These are phyloP conservation scores for Wickerhamiella spandovensis DNA, from an alignment of 805 yeast species.

Conservation along the genomic window DNA sequence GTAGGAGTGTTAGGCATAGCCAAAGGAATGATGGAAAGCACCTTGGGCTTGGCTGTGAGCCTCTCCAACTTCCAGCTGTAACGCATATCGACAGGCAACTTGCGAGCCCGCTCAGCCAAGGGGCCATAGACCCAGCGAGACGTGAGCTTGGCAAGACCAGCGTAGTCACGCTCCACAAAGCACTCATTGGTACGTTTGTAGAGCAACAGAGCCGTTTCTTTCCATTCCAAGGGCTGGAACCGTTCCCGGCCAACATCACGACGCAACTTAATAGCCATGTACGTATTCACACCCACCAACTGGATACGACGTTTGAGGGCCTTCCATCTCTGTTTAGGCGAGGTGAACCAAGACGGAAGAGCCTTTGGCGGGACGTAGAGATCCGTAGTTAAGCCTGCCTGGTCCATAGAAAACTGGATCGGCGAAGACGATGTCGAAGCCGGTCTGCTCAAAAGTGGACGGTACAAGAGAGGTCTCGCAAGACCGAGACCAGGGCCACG, in stretches of 20 bases:
- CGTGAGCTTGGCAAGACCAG: conserved; percentile 31
- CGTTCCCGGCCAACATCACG: conserved; percentile 16
- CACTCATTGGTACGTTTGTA: conserved; percentile 70
- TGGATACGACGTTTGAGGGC: conserved; percentile 17
- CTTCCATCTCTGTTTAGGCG: conserved; percentile 17
- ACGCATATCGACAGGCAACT: conserved; percentile 43
- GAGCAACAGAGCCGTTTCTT: conserved; percentile 65
- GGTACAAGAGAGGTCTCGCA: neutral
- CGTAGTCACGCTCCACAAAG: conserved; percentile 49
- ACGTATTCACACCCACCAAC: conserved; percentile 17
- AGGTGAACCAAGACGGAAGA: conserved; percentile 17
- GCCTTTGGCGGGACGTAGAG: conserved; percentile 28
- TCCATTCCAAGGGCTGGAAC: conserved; percentile 52
- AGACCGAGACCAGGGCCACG: neutral
- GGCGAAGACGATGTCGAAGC: conserved; percentile 6
- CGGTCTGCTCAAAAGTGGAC: neutral
- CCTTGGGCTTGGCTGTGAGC: conserved; percentile 57
- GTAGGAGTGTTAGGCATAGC: conserved; percentile 44
- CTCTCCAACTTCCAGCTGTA: conserved; percentile 68
- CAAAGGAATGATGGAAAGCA: conserved; percentile 55
- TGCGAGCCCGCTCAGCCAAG: conserved; percentile 35
- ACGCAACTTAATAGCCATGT: conserved; percentile 19
- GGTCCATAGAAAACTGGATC: conserved; percentile 17
- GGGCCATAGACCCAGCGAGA: conserved; percentile 56
- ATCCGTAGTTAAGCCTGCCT: conserved; percentile 19